Percentiles rank a stretch among this genome's conserved stretches.
These are phyloP conservation scores for Neofusicoccum kwambonambiense DNA, from an alignment of 2,329 filamentous ascomycete species.

Conservation along the genomic window DNA sequence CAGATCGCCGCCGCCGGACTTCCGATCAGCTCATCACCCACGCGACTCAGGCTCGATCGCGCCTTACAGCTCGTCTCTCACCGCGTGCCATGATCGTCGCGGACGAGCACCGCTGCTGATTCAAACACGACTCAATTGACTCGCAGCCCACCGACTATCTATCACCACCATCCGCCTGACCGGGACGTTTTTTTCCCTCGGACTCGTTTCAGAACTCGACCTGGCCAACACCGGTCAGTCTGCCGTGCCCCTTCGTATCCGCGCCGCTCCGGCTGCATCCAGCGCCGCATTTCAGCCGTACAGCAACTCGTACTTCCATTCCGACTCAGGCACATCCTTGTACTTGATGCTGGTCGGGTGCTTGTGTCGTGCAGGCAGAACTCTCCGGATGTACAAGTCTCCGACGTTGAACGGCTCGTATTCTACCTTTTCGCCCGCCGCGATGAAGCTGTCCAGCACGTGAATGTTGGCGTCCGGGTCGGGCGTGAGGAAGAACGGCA, in stretches of 20 bases:
- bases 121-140: constrained; percentile 3
- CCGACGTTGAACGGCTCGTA: constrained; percentile 11
- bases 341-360: constrained; percentile 41
- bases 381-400: constrained; percentile 34
- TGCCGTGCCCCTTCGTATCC: neutral
- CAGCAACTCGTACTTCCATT: constrained; percentile 29
- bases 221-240: neutral
- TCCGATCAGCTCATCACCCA: neutral
- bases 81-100: constrained; percentile 12
- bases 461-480: constrained; percentile 35
- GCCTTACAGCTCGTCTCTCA: neutral
- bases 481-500: constrained; percentile 43
- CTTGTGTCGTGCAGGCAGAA: constrained; percentile 36
- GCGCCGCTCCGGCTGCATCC: neutral
- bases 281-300: constrained; percentile 16
- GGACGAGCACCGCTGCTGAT: neutral
- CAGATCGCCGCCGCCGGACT: neutral
- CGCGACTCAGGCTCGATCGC: neutral
- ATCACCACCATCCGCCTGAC: constrained; percentile 3
- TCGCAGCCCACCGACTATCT: constrained; percentile 9
- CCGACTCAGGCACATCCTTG: constrained; percentile 32
- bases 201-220: neutral
- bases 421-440: constrained; percentile 22
- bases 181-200: neutral
- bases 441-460: constrained; percentile 31